Percentiles rank a stretch among this genome's conserved stretches.
Evolutionary conservation across 116 monocot species (phyloP).

Genomic region (Papilionanthe hybrid): DNA sequence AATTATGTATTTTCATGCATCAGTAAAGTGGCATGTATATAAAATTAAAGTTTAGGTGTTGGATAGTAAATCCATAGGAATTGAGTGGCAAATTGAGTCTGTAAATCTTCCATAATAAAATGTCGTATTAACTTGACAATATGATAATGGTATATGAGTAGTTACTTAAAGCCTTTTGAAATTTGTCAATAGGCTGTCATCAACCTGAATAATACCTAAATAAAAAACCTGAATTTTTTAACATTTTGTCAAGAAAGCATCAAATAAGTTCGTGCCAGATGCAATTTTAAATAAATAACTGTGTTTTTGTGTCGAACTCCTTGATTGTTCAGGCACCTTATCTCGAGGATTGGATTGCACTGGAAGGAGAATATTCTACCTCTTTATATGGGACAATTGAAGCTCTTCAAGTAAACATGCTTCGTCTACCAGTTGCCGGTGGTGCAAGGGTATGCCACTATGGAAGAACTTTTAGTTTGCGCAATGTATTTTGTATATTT

Average conservation of each 20-base stretch:
- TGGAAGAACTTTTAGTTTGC: background rate
- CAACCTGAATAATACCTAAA: too few species aligned
- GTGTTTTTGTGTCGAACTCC: background rate
- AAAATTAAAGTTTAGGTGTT: too few species aligned
- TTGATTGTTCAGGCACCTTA: conserved; percentile 28
- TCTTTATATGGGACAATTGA: conserved; percentile 61
- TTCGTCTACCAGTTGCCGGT: conserved; percentile 67
- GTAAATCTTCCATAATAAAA: too few species aligned
- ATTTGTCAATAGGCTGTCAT: too few species aligned
- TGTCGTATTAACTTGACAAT: too few species aligned
- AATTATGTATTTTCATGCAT: too few species aligned
- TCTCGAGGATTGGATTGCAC: conserved; percentile 68
- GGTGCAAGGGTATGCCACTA: conserved; percentile 60
- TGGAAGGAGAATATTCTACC: conserved; percentile 59
- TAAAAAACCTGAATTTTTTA: background rate
- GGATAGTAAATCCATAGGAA: too few species aligned
- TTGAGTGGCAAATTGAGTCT: too few species aligned
- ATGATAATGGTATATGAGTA: too few species aligned
- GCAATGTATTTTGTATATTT: background rate
- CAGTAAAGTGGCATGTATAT: too few species aligned
- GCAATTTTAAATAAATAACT: background rate
- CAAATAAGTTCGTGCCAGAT: background rate
- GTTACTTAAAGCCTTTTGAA: too few species aligned
- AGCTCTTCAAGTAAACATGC: conserved; percentile 63
- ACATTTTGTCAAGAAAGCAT: background rate